Percentiles rank a stretch among this genome's conserved stretches.
phyloP scores from a whole-genome alignment of 768 basidiomycete species.

The Collybia nuda region DNA sequence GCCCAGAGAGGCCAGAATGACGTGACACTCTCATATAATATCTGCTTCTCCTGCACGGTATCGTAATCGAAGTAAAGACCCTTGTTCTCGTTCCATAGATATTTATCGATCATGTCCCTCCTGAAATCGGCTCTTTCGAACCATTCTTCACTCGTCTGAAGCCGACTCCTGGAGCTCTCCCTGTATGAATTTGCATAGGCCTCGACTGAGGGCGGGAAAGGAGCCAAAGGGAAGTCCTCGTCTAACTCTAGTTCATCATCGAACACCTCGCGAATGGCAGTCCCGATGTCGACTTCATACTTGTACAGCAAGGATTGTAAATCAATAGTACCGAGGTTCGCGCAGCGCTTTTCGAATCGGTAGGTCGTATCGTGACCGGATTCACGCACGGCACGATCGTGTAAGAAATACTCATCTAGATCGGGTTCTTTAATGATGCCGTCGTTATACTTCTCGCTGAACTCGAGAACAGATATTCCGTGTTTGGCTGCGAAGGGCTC shows the following conservation, averaged over 20 bases:
- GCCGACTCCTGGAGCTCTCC: conserved; percentile 55
- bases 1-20: conserved; percentile 97
- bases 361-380: conserved; percentile 97
- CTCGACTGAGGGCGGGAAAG: conserved; percentile 84
- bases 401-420: conserved; percentile 96
- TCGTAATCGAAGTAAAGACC: conserved; percentile 96
- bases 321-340: conserved; percentile 95
- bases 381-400: conserved; percentile 95
- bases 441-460: conserved; percentile 94
- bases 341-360: conserved; percentile 96
- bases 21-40: conserved; percentile 95
- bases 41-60: conserved; percentile 87
- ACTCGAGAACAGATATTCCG: conserved; percentile 92
- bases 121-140: conserved; percentile 86
- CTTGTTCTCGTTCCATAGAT: conserved; percentile 97
- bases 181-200: conserved; percentile 63
- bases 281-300: conserved; percentile 98
- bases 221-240: conserved; percentile 87
- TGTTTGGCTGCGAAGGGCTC: conserved; percentile 93
- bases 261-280: conserved; percentile 93
- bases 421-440: conserved; percentile 79
- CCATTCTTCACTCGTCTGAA: conserved; percentile 88
- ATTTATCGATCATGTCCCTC: conserved; percentile 84
- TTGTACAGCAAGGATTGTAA: conserved; percentile 96
- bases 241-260: conserved; percentile 90